Base-by-base conservation (phyloP, 441 rosid genomes). In the Viola pubescens region DNA sequence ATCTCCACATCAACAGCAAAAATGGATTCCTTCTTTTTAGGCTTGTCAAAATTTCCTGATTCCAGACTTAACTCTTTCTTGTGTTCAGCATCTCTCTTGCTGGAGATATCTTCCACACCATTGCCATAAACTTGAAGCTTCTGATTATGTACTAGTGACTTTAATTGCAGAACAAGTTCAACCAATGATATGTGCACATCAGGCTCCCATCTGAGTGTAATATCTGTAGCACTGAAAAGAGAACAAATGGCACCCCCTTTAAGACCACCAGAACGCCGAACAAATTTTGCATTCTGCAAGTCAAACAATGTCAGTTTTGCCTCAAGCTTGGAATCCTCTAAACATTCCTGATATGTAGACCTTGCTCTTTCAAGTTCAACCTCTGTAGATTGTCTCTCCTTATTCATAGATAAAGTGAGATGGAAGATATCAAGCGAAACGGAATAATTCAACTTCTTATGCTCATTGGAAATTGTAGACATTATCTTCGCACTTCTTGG, bases 1-100 rank as follows among this genome's bases (percentile, higher is more conserved):
- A 62, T 76, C 80, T 95, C 97, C 64, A 95, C 88, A 68, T 95
- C 99, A 70, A 95, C 80, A 55, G 98, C 99, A 81, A 91, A 95
- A 77, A 91, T 80, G 53, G 96, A 80, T 70, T 89, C 97, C 69
- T 81, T 91, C 75, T 82, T 90, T 88, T 82, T 89, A 70, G 64
- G 69, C 78, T 82, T 86, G n/a, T 78, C 83, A 75, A 62, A 63
- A 70, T 79, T 66, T 63, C 69, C 86, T 5, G 82, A 62, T 49
- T 68, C 86, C 50, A 62, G 45, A 62, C 49, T 45, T 58, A 72
- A 62, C 69, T 84, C 88, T 65, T 82, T 81, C 66, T 72, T 79
- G 65, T 54, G 77, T 58, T 76, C 87, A 57, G 56, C 61, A 63
- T 77, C 81, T 70, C 63, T 70, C 73, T 54, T 71, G 77, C 76